A percentile compares a stretch with the other conserved stretches of the same genome.
Conservation (phyloP, 257 asterid genomes). For the Buddleja alternifolia region DNA sequence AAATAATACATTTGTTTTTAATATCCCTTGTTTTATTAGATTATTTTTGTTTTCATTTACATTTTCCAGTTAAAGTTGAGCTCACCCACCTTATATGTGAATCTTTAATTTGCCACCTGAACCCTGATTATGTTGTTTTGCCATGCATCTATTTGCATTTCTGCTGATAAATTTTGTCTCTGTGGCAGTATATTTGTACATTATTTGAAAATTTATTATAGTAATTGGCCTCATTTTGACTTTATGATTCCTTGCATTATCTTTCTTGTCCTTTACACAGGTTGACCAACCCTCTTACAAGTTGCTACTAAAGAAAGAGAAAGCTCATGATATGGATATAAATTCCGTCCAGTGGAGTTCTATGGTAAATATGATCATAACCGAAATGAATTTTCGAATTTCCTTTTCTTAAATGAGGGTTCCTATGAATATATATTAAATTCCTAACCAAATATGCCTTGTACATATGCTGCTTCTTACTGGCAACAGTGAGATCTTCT, state of each 20-base stretch:
- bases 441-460: background rate
- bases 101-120: too few species aligned
- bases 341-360: constrained; percentile 85
- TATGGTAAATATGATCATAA: constrained; percentile 47
- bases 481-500: too few species aligned
- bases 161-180: background rate
- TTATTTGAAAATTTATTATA: background rate
- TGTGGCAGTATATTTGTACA: background rate
- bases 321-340: constrained; percentile 91
- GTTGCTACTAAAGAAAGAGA: constrained; percentile 75
- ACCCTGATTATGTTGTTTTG: background rate
- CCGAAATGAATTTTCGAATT: constrained; percentile 15
- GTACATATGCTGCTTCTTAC: background rate
- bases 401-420: background rate
- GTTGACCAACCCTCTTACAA: constrained; percentile 67
- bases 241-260: background rate
- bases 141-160: background rate
- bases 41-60: too few species aligned
- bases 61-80: too few species aligned
- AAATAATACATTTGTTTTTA: too few species aligned
- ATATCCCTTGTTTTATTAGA: too few species aligned
- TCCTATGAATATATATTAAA: background rate
- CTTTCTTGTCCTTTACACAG: constrained; percentile 40
- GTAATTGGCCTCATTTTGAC: background rate
- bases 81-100: too few species aligned